Base-by-base conservation (phyloP, 805 yeast species). In the Cyberlindnera meyerae region DNA sequence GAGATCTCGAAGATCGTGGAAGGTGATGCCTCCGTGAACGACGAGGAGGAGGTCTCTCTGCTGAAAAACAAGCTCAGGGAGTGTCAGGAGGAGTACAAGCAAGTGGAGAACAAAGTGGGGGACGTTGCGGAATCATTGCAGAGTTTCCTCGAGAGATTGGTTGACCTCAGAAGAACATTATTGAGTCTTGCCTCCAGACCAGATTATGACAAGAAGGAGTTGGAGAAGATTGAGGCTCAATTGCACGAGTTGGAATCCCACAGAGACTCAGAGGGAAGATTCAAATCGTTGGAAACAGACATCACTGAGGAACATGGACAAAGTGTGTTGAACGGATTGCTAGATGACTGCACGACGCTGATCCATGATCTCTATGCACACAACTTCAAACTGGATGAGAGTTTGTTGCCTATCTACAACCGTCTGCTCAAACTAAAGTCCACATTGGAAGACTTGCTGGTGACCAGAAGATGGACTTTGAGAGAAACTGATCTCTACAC, bases 381-480 rank as follows among this genome's bases (percentile, higher is more conserved):
- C 21, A 54, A 50, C 20, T 52, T 58, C 31, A 61, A 67, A 45
- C 58, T 73, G 29, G 79, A 73, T 48, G 66, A 73, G 11, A 61
- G 70, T 34, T 68, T 84, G 37, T 64, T 68, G 33, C 75, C 75
- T 13, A 67, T 83, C 20, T 89, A 84, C 61, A 70, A 74, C 33
- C 70, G 75, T 40, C 66, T 93, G 47, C 64, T 74, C 21, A 75
- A 71, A 30, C 69, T 87, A 48, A 85, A 87, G 57, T 69, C 76
- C 17, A 79, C 80, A 14, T 70, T 93, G 43, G 96, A 86, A 49
- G 86, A 85, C 48, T 66, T 93, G 44, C 69, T 90, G 50, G 77
- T 93, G 30, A 93, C 98, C 3, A 79, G 96, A 61, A 75, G 98
- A 58, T 93, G 99, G 99, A 90, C 97, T 2, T 68, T 93, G 64